Evolutionary conservation across 768 basidiomycete genomes (phyloP), one percentile per base, ranked within the genome.

Genomic region (Pulveroboletus sp.): DNA sequence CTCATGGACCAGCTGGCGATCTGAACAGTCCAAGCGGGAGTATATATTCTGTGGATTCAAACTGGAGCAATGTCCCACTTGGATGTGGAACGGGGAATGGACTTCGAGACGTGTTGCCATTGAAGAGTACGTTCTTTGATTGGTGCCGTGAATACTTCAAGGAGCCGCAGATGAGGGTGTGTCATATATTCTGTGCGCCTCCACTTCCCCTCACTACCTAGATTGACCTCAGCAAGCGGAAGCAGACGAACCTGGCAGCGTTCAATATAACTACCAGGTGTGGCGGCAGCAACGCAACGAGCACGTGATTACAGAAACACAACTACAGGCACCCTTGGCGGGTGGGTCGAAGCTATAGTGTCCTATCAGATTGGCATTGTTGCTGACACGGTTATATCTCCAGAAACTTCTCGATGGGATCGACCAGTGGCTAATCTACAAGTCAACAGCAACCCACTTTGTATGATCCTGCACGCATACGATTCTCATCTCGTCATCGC

Each of bases 121-220:
- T 99, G 60, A 92, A 90, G 70, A 94, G 92, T 63, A 76, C 81
- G 8, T 95, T 90, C 71, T 99, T 86, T 63, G 95, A 97, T 62
- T 97, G 93, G 90, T 93, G 93, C 52, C 81, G 83, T 61, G 94
- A 98, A 64, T 98, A 98, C 66, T 99, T 97, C 73, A 93, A 88
- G 55, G 94, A 97, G 66, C 93, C 95, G 3, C 96, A 99, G 68
- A 98, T 99, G 95, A 85, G 92, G 76, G 93, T 95, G 65, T 61
- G 82, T 59, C 12, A 31, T 36, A 26, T 17, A 51, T 44, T 30
- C 32, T n/a, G 9, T 32, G 14, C 41, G 47, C 12, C 41, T 31
- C n/a, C 37, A 2, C 36, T 14, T 11, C 12, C 39, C 46, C 51
- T 63, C 51, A 51, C 57, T n/a, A 21, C 43, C 31, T 38, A 54